Conservation (phyloP, 805 yeast species). For the Myxozyma nipponensis region DNA sequence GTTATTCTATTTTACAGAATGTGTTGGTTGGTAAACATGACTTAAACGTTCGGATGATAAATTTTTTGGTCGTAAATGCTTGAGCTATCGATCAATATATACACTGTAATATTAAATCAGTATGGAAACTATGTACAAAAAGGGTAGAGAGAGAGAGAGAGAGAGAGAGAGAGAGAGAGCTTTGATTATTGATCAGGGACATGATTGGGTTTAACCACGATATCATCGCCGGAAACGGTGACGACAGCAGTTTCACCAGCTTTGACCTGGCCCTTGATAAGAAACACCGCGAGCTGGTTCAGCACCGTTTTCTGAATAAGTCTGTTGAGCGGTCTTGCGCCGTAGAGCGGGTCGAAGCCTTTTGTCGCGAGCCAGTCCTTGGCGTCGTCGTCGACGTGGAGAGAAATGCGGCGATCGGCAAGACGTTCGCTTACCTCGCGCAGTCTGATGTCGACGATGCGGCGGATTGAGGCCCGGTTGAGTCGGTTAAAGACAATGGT, state of each 20-base stretch:
- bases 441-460: constrained; percentile 81
- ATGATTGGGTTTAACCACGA: constrained; percentile 49
- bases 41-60: not conserved
- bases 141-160: not conserved
- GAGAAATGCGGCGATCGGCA: constrained; percentile 66
- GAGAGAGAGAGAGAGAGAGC: no score
- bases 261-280: constrained; percentile 75
- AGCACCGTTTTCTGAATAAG: constrained; percentile 76
- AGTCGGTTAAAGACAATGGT: constrained; percentile 89
- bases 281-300: constrained; percentile 77
- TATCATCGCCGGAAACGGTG: constrained; percentile 44
- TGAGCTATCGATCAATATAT: not conserved
- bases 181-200: no score
- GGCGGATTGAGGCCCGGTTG: constrained; percentile 66
- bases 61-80: not conserved
- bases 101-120: no score
- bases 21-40: not conserved
- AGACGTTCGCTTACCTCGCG: constrained; percentile 76
- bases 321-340: constrained; percentile 95
- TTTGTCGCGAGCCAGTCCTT: constrained; percentile 73
- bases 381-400: constrained; percentile 57
- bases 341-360: constrained; percentile 89
- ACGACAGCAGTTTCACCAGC: constrained; percentile 54
- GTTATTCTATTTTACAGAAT: not conserved
- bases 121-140: not conserved